These are phyloP conservation scores for Clavaria fumosa DNA, from an alignment of 768 basidiomycete genomes.

Conservation along the genomic window DNA sequence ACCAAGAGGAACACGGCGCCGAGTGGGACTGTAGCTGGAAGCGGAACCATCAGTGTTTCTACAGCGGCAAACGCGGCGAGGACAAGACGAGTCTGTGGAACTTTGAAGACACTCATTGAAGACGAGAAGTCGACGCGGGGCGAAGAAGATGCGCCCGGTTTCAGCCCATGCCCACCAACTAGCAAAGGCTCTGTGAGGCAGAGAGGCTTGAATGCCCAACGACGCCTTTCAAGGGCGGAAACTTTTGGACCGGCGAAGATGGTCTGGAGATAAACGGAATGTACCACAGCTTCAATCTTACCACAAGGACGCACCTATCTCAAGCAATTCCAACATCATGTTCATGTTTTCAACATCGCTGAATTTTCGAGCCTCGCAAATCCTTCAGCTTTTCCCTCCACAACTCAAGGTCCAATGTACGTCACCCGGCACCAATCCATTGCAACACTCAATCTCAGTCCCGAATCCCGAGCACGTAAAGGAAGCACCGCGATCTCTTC, in stretches of 20 bases:
- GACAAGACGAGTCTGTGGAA: conserved; percentile 36
- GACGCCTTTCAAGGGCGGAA: conserved; percentile 46
- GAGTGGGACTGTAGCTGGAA: no score
- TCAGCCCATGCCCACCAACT: conserved; percentile 79
- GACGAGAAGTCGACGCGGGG: conserved; percentile 40
- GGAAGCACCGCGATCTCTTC: no score
- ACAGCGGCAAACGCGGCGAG: conserved; percentile 58
- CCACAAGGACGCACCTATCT: neutral
- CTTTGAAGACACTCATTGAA: conserved; percentile 49
- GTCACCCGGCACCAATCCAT: no score
- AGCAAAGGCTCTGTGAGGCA: conserved; percentile 41
- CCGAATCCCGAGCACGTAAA: no score
- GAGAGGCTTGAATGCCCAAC: conserved; percentile 37
- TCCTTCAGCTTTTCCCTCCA: no score
- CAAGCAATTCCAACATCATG: no score
- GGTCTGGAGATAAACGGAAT: conserved; percentile 22
- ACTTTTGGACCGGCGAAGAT: conserved; percentile 53
- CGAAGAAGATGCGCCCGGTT: conserved; percentile 69
- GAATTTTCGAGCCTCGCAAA: no score
- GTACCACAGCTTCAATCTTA: neutral
- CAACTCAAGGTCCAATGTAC: no score
- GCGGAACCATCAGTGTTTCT: conserved; percentile 39
- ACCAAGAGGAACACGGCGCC: conserved; percentile 57
- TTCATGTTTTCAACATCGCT: no score
- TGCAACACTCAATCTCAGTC: no score